Evolutionary conservation across 2,329 filamentous ascomycete species (phyloP).

Genomic region (Colletotrichum siamense): DNA sequence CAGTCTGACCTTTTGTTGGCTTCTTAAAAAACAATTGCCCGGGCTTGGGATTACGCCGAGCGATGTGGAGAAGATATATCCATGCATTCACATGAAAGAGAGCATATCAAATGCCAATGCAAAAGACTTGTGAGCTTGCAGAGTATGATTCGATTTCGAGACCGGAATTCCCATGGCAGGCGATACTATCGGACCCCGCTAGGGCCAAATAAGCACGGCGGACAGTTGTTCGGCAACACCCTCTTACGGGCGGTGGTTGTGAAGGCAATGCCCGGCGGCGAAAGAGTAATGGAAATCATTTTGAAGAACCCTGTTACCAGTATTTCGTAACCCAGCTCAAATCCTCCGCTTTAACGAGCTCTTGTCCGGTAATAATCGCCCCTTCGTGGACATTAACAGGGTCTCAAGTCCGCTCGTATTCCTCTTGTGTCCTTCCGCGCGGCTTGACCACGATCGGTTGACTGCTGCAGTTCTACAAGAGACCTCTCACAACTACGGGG

Average conservation of each 20-base stretch:
- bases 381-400: background rate
- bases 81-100: conserved; percentile 40
- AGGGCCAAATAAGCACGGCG: background rate
- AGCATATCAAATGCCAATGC: conserved; percentile 37
- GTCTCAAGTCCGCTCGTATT: background rate
- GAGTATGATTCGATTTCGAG: background rate
- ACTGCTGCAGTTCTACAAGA: background rate
- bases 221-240: conserved; percentile 4
- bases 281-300: conserved; percentile 16
- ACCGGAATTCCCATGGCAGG: background rate
- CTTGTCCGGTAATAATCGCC: background rate
- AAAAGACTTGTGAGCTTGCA: conserved; percentile 29
- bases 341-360: background rate
- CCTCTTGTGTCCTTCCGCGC: background rate
- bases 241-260: conserved; percentile 9
- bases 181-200: background rate
- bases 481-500: background rate
- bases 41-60: background rate
- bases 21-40: background rate
- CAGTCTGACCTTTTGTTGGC: background rate
- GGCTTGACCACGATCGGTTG: background rate
- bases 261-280: conserved; percentile 8
- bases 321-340: background rate
- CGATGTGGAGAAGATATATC: conserved; percentile 35
- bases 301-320: background rate